phyloP scores from a whole-genome alignment of 495 filamentous ascomycete species.

The Neurospora discreta region DNA sequence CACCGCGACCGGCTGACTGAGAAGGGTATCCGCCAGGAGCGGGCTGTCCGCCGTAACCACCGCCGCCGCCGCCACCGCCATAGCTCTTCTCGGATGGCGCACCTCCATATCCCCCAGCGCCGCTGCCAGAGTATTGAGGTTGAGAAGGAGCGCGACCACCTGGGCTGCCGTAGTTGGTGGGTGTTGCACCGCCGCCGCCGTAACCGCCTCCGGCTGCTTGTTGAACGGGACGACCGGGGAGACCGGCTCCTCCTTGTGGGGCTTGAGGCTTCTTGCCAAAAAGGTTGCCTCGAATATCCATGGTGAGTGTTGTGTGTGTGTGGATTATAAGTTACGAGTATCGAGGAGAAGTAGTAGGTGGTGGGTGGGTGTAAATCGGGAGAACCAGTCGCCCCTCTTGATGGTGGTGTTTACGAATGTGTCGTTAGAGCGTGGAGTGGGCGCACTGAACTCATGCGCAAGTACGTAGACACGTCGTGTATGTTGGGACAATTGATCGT shows the following conservation, averaged over 20 bases:
- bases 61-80: constrained; percentile 4
- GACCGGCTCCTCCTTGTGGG: constrained; percentile 11
- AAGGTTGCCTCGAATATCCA: constrained; percentile 32
- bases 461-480: constrained; percentile 1
- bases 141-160: constrained; percentile 7
- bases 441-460: not conserved
- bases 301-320: constrained; percentile 1
- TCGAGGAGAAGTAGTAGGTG: not conserved
- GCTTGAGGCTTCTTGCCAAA: constrained; percentile 22
- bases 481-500: not conserved
- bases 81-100: not conserved
- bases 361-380: not conserved
- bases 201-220: constrained; percentile 12
- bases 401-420: not conserved
- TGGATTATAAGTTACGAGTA: not conserved
- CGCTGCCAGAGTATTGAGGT: constrained; percentile 2
- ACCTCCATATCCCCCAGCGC: not conserved
- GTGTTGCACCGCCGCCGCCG: constrained; percentile 5
- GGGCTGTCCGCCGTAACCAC: constrained; percentile 7
- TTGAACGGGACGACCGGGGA: constrained; percentile 21
- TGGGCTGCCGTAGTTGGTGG: constrained; percentile 10
- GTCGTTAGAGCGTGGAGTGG: not conserved
- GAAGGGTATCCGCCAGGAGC: not conserved
- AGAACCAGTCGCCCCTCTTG: not conserved
- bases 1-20: constrained; percentile 5